A percentile compares a stretch with the other conserved stretches of the same genome.
phyloP scores from a whole-genome alignment of 73 alveolate genomes.

The Paramecium pentaurelia region DNA sequence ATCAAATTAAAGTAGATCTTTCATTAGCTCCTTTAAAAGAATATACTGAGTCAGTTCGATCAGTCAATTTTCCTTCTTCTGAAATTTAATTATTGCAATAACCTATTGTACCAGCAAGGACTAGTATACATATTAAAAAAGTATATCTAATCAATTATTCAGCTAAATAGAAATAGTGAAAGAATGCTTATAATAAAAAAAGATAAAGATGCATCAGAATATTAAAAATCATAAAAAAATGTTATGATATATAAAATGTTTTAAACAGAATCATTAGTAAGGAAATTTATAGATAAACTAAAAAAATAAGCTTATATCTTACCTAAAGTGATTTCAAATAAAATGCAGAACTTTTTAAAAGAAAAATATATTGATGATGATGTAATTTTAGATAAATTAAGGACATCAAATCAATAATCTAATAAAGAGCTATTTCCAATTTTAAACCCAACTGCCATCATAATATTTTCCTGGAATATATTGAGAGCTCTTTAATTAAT shows the following conservation, averaged over 20 bases:
- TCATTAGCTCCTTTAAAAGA: neutral
- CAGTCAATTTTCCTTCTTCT: neutral
- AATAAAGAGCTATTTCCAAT: neutral
- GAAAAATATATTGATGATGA: neutral
- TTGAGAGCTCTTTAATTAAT: neutral
- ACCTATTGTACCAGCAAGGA: neutral
- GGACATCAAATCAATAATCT: neutral
- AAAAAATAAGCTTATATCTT: neutral
- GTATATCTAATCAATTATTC: neutral
- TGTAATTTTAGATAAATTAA: neutral
- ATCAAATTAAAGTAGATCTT: neutral
- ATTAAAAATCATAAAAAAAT: neutral
- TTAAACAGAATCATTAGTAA: neutral
- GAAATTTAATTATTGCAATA: neutral
- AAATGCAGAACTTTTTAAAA: neutral
- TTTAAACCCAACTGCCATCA: neutral
- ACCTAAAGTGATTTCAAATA: neutral
- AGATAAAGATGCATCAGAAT: neutral
- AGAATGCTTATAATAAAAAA: neutral
- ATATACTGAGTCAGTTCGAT: constrained; percentile 9
- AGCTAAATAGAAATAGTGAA: neutral
- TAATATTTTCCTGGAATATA: neutral
- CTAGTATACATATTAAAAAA: neutral
- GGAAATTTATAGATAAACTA: neutral
- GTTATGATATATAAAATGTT: neutral